These are phyloP conservation scores for Globisporangium polare DNA, from an alignment of 352 stramenopile genomes.

Conservation along the genomic window DNA sequence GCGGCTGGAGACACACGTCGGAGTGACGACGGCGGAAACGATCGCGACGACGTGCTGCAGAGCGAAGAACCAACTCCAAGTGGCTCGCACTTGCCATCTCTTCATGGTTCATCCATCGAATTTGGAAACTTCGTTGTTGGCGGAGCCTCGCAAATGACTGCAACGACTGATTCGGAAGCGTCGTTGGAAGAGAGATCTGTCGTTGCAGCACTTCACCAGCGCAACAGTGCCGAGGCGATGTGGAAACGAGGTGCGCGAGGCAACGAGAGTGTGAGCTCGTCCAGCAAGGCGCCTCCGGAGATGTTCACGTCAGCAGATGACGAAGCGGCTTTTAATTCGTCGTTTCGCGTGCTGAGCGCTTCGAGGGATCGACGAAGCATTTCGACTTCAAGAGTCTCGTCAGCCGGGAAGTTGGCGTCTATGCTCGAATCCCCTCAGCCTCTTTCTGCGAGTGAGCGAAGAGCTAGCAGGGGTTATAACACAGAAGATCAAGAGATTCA, in stretches of 20 bases:
- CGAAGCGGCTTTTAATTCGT: constrained; percentile 25
- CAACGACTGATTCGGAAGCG: background rate
- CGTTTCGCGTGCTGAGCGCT: constrained; percentile 31
- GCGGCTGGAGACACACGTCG: background rate
- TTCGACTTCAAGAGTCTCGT: constrained; percentile 6
- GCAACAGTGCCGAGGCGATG: constrained; percentile 27
- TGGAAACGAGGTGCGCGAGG: constrained; percentile 40
- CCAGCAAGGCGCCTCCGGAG: constrained; percentile 12
- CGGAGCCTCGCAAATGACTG: background rate
- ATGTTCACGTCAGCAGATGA: constrained; percentile 27
- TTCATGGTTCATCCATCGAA: constrained; percentile 23
- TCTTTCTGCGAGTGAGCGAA: background rate
- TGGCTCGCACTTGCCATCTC: constrained; percentile 16
- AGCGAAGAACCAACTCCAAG: background rate
- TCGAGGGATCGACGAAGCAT: constrained; percentile 14
- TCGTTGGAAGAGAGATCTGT: background rate
- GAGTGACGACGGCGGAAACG: too few species aligned
- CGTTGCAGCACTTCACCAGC: background rate
- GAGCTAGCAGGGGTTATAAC: background rate
- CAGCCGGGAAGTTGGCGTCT: background rate
- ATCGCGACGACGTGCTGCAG: background rate
- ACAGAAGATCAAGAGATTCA: background rate
- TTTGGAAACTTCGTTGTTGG: constrained; percentile 38
- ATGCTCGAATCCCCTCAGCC: background rate
- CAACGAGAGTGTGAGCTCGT: background rate